Base-by-base conservation (phyloP, 495 filamentous ascomycete species). In the Xylaria acuta region DNA sequence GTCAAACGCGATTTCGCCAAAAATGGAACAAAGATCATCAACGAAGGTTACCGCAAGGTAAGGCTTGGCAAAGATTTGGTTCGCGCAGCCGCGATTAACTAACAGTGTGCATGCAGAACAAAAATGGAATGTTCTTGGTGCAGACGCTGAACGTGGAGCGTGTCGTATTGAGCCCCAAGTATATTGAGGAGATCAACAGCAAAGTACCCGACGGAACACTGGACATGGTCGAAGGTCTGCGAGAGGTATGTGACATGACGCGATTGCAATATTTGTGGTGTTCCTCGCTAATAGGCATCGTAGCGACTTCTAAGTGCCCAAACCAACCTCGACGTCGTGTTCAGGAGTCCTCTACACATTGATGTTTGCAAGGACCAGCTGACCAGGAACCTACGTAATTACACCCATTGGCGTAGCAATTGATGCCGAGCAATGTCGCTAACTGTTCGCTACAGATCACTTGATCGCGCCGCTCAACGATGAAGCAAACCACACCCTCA, bases 141-240 rank as follows among this genome's bases (percentile, higher is more conserved):
- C 72, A 73, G 41, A 73, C 72, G 2, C 22, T 73, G 66, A 73
- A 73, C 30, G 72, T 70, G 34, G 72, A 73, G 40, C 66, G 72
- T 51, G 72, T 73, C 18, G 72, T 73, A 47, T 65, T 73, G 72
- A 73, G 72, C 60, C 72, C 72, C 32, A 70, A 69, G 67, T 73
- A 73, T n/a, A 73, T 73, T 45, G 72, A 73, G 51, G 72, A 73
- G 25, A 73, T 73, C 67, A 73, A 73, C 49, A 73, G 41, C 66
- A 73, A 60, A 7, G 72, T 73, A 8, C 72, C 72, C 9, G 72
- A 73, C 0, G 72, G 72, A 22, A 65, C 66, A 1, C 49, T 73
- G 40, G 67, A 73, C 36, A 70, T 73, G 72, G 67, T 70, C 5
- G 72, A 73, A 27, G 72, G 72, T n/a, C 49, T 73, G n/a, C 49